phyloP scores from a whole-genome alignment of 1,284 basidiomycete species.

The Tranzscheliella williamsii region DNA sequence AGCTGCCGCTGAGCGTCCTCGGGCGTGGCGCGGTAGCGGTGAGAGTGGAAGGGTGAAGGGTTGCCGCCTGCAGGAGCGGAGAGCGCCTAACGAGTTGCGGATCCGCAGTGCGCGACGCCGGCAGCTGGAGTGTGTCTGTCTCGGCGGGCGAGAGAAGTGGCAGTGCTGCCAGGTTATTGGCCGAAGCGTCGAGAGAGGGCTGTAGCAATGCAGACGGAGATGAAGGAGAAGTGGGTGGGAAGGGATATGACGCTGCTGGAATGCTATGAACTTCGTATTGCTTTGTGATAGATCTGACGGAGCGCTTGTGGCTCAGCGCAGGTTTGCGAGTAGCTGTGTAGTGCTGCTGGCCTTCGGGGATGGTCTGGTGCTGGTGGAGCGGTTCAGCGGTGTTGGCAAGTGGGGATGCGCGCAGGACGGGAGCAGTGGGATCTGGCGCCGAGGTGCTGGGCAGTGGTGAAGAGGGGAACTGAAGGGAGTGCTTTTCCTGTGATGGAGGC shows the following conservation, averaged over 20 bases:
- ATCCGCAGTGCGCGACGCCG: neutral
- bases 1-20: conserved; percentile 18
- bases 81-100: too few species aligned
- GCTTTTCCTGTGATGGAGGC: too few species aligned
- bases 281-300: conserved; percentile 29
- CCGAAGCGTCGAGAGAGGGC: neutral
- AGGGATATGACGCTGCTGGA: conserved; percentile 9
- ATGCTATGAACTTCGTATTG: conserved; percentile 10
- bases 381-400: too few species aligned
- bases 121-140: neutral
- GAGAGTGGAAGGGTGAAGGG: conserved; percentile 6
- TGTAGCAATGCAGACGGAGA: neutral
- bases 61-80: conserved; percentile 10
- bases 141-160: too few species aligned
- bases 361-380: too few species aligned
- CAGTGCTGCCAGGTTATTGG: too few species aligned
- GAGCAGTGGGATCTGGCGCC: too few species aligned
- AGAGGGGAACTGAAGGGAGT: too few species aligned
- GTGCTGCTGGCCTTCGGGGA: too few species aligned
- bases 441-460: too few species aligned
- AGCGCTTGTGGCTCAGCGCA: conserved; percentile 20
- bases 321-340: too few species aligned
- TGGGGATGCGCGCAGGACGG: too few species aligned
- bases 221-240: neutral
- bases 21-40: conserved; percentile 16